phyloP scores from a whole-genome alignment of 495 filamentous ascomycete genomes.

The Thermochaetoides thermophila region DNA sequence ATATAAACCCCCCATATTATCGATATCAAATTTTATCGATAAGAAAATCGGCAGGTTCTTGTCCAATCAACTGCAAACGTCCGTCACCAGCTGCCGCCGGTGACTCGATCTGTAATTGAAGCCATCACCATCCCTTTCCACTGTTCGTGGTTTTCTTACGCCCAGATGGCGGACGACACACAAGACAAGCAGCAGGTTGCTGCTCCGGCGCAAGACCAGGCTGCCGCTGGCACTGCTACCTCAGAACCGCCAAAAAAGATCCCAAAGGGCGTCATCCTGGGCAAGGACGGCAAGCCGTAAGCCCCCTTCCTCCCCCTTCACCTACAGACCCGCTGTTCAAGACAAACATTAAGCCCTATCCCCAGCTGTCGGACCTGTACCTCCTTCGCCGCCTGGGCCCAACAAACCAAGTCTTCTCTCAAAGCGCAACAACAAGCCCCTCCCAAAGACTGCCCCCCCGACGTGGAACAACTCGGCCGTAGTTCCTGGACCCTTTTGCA shows the following conservation, averaged over 20 bases:
- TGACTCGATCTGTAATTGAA: too few relatives aligned
- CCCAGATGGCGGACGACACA: slow-evolving; percentile 20
- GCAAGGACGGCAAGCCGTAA: slow-evolving; percentile 93
- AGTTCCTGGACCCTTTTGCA: slow-evolving; percentile 88
- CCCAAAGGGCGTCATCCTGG: slow-evolving; percentile 74
- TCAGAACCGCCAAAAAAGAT: slow-evolving; percentile 22
- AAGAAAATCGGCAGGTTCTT: too few relatives aligned
- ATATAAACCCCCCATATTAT: too few relatives aligned
- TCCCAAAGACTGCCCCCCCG: slow-evolving; percentile 50
- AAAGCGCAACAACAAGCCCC: slow-evolving; percentile 26
- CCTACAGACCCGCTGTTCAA: too few relatives aligned
- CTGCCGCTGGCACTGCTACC: neutral
- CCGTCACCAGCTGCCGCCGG: too few relatives aligned
- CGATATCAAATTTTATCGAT: too few relatives aligned
- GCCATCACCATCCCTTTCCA: too few relatives aligned
- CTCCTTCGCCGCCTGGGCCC: slow-evolving; percentile 45
- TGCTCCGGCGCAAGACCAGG: slow-evolving; percentile 1
- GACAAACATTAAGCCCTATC: neutral
- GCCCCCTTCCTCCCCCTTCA: too few relatives aligned
- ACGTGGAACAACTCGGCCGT: slow-evolving; percentile 74
- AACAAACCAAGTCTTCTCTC: slow-evolving; percentile 51
- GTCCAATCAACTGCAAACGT: too few relatives aligned
- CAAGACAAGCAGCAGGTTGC: slow-evolving; percentile 12
- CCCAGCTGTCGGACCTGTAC: slow-evolving; percentile 79
- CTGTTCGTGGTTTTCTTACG: neutral